phyloP scores from a whole-genome alignment of 176 grass and related monocot genomes.

The Eleusine indica region DNA sequence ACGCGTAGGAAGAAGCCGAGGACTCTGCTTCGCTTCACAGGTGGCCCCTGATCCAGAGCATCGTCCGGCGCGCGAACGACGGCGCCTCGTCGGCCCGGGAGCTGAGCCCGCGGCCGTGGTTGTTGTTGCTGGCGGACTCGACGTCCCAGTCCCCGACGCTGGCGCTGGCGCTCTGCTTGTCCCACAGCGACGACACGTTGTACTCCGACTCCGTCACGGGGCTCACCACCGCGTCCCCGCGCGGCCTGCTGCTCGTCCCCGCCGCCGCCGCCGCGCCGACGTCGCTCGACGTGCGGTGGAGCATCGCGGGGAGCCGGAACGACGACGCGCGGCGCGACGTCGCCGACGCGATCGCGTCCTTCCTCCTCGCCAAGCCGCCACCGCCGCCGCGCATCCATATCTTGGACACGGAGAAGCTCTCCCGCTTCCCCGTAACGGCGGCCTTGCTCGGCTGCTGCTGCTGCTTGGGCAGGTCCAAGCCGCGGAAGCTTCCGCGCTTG shows the following conservation, averaged over 20 bases:
- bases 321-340: conserved; percentile 58
- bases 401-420: conserved; percentile 93
- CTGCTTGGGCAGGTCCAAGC: conserved; percentile 44
- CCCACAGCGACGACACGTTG: conserved; percentile 76
- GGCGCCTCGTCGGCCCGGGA: conserved; percentile 85
- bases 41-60: conserved; percentile 86
- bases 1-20: neutral
- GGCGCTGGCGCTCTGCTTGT: conserved; percentile 56
- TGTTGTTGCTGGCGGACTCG: conserved; percentile 45
- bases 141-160: conserved; percentile 70
- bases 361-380: conserved; percentile 15
- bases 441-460: conserved; percentile 5
- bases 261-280: conserved; percentile 3
- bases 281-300: conserved; percentile 53
- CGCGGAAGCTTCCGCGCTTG: conserved; percentile 70
- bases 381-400: conserved; percentile 67
- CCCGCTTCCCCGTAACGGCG: conserved; percentile 30
- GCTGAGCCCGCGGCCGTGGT: conserved; percentile 17
- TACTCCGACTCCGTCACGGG: conserved; percentile 73
- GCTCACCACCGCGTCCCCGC: conserved; percentile 51
- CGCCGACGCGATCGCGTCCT: conserved; percentile 44
- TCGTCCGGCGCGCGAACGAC: conserved; percentile 86
- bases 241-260: conserved; percentile 29
- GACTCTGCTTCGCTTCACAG: conserved; percentile 27
- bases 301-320: conserved; percentile 58